Base-by-base conservation (phyloP, 2,329 filamentous ascomycete species). In the Epichloe typhina region DNA sequence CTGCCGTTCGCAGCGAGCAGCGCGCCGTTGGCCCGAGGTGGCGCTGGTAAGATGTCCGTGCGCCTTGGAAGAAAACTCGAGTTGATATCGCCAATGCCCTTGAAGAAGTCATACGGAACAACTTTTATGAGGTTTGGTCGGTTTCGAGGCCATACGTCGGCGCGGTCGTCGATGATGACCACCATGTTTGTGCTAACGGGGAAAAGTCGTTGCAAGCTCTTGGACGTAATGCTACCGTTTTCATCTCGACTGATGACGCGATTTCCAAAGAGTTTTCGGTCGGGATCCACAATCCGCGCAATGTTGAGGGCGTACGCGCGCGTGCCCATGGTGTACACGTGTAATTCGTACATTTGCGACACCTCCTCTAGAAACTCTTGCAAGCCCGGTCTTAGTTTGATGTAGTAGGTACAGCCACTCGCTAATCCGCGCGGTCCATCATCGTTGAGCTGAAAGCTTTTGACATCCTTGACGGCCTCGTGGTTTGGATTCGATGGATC, bases 261-360 rank as follows among this genome's bases (percentile, higher is more conserved):
- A 66, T 96, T 90, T 39, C 87, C 91, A 65, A 98, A 98, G 9
- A 95, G 80, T 63, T 84, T 90, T 56, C 84, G 80, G 36, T 91
- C 82, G 0, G 91, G 91, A 61, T 98, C 93, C 55, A 98, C 86
- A 55, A 98, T 91, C 58, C 86, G 84, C 38, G 89, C 89, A 59
- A 98, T 94, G 54, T 88, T 85, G 58, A 90, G 77, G 9, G 93
- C 93, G 64, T 98, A 98, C n/a, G 91, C 88, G 56, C 93, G 81
- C 21, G 93, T 98, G 51, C 91, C 93, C 93, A 98, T 98, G 42
- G 93, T 98, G 72, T 98, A 98, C 55, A 98, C 91, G 65, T 98
- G 93, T 61, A 97, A 74, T 70, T 98, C 93, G 69, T 93, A 98
- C 60, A 93, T 72, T 61, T 83, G 77, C 1, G 88, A 80, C 46